Conservation (phyloP, 176 grass and related monocot species). For the Paspalum notatum region DNA sequence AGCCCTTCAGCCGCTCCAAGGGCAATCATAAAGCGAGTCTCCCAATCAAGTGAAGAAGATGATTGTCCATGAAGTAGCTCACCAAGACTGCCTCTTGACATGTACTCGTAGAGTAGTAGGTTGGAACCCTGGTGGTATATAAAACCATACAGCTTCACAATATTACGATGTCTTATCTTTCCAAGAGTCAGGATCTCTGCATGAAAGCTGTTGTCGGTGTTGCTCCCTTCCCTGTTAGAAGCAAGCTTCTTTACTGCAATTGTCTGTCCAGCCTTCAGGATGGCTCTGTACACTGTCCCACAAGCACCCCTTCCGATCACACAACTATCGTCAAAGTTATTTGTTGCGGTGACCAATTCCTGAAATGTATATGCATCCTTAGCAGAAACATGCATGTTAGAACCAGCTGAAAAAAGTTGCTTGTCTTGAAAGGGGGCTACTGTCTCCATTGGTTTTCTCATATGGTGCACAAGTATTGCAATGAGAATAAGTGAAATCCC, state of each 20-base stretch:
- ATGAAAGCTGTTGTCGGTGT: constrained; percentile 88
- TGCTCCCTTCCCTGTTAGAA: constrained; percentile 90
- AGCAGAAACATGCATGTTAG: constrained; percentile 63
- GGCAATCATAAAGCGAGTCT: constrained; percentile 83
- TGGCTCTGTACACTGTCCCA: constrained; percentile 88
- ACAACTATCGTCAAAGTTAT: constrained; percentile 90
- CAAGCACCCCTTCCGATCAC: constrained; percentile 86
- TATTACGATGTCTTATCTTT: constrained; percentile 98
- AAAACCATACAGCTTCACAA: constrained; percentile 96
- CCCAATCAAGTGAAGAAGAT: constrained; percentile 79
- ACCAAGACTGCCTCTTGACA: constrained; percentile 93
- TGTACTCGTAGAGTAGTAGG: constrained; percentile 92
- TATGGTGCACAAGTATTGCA: constrained; percentile 73
- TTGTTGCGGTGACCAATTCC: constrained; percentile 78
- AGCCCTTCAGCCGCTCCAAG: constrained; percentile 92
- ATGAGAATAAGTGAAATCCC: constrained; percentile 97
- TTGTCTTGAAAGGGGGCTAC: constrained; percentile 89
- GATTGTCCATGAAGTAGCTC: constrained; percentile 86
- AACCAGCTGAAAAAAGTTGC: constrained; percentile 48
- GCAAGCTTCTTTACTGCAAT: constrained; percentile 95
- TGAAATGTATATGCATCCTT: constrained; percentile 91
- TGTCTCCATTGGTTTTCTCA: constrained; percentile 89
- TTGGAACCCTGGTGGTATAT: constrained; percentile 93
- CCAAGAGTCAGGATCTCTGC: constrained; percentile 97
- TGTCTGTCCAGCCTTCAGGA: constrained; percentile 65